Percentiles rank a stretch among this genome's conserved stretches.
Conservation (phyloP, 371 early-diverging fungal species). For the Mycotypha africana region DNA sequence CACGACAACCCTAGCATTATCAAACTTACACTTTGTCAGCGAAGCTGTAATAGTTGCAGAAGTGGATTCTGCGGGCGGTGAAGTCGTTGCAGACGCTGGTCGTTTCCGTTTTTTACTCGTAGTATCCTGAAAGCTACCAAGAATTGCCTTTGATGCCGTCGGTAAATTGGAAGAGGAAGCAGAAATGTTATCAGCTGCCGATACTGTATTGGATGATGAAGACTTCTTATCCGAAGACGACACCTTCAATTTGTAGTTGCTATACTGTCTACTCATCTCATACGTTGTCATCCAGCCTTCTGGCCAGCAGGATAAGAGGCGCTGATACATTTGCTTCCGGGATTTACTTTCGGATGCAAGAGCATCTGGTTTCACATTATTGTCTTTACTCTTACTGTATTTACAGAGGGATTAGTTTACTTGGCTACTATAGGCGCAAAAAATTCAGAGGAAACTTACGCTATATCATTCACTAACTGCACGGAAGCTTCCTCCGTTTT, state of each 20-base stretch:
- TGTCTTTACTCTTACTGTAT: too few species aligned
- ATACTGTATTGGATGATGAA: not conserved
- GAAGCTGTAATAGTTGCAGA: too few species aligned
- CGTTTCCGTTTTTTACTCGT: not conserved
- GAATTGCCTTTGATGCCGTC: not conserved
- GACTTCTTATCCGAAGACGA: conserved; percentile 1
- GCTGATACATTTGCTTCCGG: conserved; percentile 45
- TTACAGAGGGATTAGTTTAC: too few species aligned
- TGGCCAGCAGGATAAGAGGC: conserved; percentile 45
- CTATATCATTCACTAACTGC: conserved; percentile 25
- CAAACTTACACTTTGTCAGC: too few species aligned
- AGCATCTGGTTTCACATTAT: conserved; percentile 2
- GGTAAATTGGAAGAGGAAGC: not conserved
- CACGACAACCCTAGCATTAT: too few species aligned
- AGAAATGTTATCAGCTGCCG: not conserved
- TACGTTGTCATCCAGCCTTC: conserved; percentile 49
- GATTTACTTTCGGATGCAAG: conserved; percentile 35
- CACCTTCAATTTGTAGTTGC: conserved; percentile 37
- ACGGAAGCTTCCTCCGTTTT: conserved; percentile 24
- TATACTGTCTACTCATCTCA: conserved; percentile 53
- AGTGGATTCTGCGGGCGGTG: too few species aligned
- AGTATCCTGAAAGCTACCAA: too few species aligned
- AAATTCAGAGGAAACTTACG: too few species aligned
- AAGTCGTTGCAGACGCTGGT: not conserved
- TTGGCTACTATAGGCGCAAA: too few species aligned